Evolutionary conservation across 2,329 filamentous ascomycete species (phyloP), one percentile per base, ranked within the genome.

Genomic region (Aspergillus awamori): DNA sequence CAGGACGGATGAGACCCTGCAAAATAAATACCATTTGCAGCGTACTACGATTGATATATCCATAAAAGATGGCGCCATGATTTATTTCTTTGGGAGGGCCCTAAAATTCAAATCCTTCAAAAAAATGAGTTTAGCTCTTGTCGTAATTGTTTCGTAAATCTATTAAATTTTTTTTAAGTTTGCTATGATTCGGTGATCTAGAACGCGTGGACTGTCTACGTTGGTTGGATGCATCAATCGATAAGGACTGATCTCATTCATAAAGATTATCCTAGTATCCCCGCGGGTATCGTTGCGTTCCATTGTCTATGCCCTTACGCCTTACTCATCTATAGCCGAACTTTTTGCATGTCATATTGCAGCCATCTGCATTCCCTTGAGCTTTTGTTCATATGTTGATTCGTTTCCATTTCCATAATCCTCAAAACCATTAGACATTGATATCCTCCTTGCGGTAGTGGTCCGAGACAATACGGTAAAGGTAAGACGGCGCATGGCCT

Each of bases 401-500:
- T 57, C 45, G 45, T 59, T 39, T 17, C 10, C 49, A 36, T 53
- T 58, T 36, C 28, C 33, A 36, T 43, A 45, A 36, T 49, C 17
- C 15, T 26, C 26, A 22, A 24, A 33, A 17, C 8, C 5, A 33
- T 64, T 66, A 80, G 28, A 82, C 75, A 63, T 81, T 84, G 59
- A 87, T 83, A 72, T 89, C 87, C 70, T 89, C 86, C 57, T 81
- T 80, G 24, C 84, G 81, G 72, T 89, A 89, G 73, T 89, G 87
- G 68, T 89, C 87, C 30, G 84, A 84, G 33, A 89, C 85, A 62
- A 89, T 87, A 57, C 86, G 79, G 72, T 89, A 88, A 17, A 89
- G 79, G 73, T 86, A 88, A 59, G 84, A 86, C 41, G 86, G 86
- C 17, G 86, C 86, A 76, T 87, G 84, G 11, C 84, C 86, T 52